Base-by-base conservation (phyloP, 1,284 basidiomycete species). In the Tilletia caries region DNA sequence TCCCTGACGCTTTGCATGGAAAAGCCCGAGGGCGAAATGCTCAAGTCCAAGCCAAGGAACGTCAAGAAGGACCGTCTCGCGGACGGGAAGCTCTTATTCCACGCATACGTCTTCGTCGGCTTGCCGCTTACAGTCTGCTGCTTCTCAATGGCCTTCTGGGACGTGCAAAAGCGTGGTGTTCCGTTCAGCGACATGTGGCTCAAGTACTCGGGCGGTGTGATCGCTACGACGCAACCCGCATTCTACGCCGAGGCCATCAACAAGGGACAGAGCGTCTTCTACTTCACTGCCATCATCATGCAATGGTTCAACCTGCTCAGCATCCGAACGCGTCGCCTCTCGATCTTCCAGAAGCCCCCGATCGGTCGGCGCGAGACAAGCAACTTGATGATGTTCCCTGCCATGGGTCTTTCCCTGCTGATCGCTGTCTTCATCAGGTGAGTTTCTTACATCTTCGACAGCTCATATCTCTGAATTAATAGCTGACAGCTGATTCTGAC, bases 91-190 rank as follows among this genome's bases (percentile, higher is more conserved):
- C 85, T 91, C 58, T 85, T 90, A 64, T 72, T 87, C 6, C 90
- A 91, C 43, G 89, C 89, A 1, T 91, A 91, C 80, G 83, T 87
- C 5, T 89, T 90, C 81, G 79, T 90, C 25, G 87, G 89, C 15
- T 69, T 90, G 20, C 70, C 88, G 25, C 87, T 89, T 79, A 85
- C 85, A n/a, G 73, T 88, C 8, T 86, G 85, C 44, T 86, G 88
- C 0, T 69, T 70, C 58, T 70, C 65, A 50, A 86, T 86, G 82
- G 84, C 79, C 79, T 85, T 87, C 81, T 86, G 86, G 83, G 88
- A 84, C 71, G 84, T 89, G 58, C 84, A 88, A 67, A 83, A 85
- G 46, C 81, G 87, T 52, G 88, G 88, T 12, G 86, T 88, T 50
- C 86, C 86, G 10, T 89, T 89, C 80, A 32, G 44, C 29, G 65